A percentile compares a stretch with the other conserved stretches of the same genome.
phyloP scores from a whole-genome alignment of 1,139 yeast genomes.

The Meyerozyma carpophila region DNA sequence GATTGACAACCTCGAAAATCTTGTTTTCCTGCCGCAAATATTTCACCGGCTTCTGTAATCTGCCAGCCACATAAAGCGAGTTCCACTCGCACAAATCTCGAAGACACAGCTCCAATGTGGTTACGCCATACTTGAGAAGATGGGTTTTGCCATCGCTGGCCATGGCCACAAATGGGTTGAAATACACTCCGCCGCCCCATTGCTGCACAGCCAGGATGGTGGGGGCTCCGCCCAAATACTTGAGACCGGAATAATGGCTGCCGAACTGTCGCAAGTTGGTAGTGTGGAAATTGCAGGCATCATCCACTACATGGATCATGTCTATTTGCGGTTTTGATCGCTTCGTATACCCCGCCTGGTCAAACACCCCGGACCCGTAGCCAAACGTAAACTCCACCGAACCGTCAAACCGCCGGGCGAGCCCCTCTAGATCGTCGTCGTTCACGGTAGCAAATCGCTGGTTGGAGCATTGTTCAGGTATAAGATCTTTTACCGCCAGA shows the following conservation, averaged over 20 bases:
- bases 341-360: constrained; percentile 55
- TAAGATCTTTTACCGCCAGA: background rate
- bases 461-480: constrained; percentile 21
- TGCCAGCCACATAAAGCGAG: constrained; percentile 82
- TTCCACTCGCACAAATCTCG: constrained; percentile 79
- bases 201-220: constrained; percentile 57
- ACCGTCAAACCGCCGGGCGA: constrained; percentile 56
- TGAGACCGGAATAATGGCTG: constrained; percentile 69
- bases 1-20: constrained; percentile 60
- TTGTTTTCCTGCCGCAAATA: constrained; percentile 36
- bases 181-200: constrained; percentile 88
- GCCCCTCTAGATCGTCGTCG: constrained; percentile 41
- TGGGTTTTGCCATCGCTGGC: constrained; percentile 33
- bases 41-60: constrained; percentile 91
- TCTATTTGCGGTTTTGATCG: constrained; percentile 65
- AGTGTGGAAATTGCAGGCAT: constrained; percentile 71
- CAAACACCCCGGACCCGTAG: constrained; percentile 92
- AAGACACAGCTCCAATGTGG: constrained; percentile 54
- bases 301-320: constrained; percentile 76
- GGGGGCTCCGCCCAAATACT: constrained; percentile 50
- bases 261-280: constrained; percentile 61
- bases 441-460: constrained; percentile 48
- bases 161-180: constrained; percentile 80
- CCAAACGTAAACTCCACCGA: constrained; percentile 79
- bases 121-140: constrained; percentile 81